A percentile compares a stretch with the other conserved stretches of the same genome.
Conservation (phyloP, 2,329 filamentous ascomycete species). For the Setomelanomma holmii region DNA sequence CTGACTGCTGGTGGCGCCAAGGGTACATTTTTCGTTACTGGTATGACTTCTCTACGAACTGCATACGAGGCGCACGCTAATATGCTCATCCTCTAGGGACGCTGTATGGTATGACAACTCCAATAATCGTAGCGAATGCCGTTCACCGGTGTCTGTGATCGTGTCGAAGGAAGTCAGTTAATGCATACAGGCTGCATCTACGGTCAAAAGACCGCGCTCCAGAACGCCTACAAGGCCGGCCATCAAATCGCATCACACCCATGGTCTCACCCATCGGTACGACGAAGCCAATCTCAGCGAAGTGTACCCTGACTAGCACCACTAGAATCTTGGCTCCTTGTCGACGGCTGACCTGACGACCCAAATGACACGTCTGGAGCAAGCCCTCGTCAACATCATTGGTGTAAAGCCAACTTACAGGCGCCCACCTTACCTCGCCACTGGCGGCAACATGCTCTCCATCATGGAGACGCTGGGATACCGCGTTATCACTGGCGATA, state of each 20-base stretch:
- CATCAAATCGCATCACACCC: conserved; percentile 47
- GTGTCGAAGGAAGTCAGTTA: not conserved
- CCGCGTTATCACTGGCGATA: conserved; percentile 43
- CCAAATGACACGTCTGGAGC: conserved; percentile 44
- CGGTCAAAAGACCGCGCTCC: conserved; percentile 38
- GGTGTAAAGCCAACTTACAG: conserved; percentile 48
- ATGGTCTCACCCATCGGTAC: conserved; percentile 33
- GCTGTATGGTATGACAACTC: conserved; percentile 29
- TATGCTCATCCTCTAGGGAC: conserved; percentile 11
- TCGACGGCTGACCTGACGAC: conserved; percentile 35
- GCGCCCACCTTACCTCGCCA: conserved; percentile 47
- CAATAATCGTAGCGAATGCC: not conserved
- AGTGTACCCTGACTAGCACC: not conserved
- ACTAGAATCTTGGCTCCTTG: conserved; percentile 41
- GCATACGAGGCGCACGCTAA: not conserved
- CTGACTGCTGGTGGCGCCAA: conserved; percentile 41
- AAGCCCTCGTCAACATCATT: conserved; percentile 46
- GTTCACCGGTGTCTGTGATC: not conserved
- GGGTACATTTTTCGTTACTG: conserved; percentile 46
- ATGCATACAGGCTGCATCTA: conserved; percentile 42
- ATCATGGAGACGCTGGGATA: conserved; percentile 46
- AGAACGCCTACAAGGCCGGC: conserved; percentile 41
- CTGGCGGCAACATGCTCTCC: conserved; percentile 37
- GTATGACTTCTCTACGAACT: conserved; percentile 12
- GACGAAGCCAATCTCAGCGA: not conserved